Evolutionary conservation across 2,329 filamentous ascomycete species (phyloP), one percentile per base, ranked within the genome.

Genomic region (Ophiocordyceps camponoti-rufipedis): DNA sequence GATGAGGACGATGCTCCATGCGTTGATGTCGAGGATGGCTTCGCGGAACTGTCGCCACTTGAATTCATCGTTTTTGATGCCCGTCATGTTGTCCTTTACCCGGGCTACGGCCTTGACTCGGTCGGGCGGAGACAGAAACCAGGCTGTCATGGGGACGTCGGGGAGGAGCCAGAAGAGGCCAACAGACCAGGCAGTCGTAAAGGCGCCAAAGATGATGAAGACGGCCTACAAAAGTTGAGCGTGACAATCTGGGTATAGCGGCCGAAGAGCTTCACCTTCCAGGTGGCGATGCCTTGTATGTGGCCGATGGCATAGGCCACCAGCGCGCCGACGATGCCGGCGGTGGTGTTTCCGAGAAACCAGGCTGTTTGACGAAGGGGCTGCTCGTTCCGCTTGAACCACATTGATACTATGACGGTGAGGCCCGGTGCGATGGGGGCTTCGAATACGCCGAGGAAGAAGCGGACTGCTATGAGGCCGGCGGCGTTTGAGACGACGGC

Each of bases 361-460:
- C 58, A 62, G 9, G 56, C 47, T 2, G 54, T 58, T 33, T 58
- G 55, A 2, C 59, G 56, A 10, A 58, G 48, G 5, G 58, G 56
- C 46, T 54, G 47, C 42, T 55, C 53, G 4, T 50, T 48, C 16
- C 54, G 52, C 49, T 58, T 60, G 46, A 62, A 63, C 55, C 59
- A 63, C 58, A 61, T 61, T 35, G 52, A 49, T 1, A 56, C 49
- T 16, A 61, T 49, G 44, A 61, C 49, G 5, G 53, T 49, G 2
- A 61, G 50, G 5, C 57, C 58, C 0, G 58, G 58, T 0, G 54
- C 54, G 18, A 62, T 52, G 9, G 54, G 52, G 0, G 59, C 52
- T 44, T 62, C 60, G n/a, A 49, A 44, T 3, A 58, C 51, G 1
- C 60, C 59, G 0, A 63, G 51, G 44, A 61, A 58, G 49, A 60